These are phyloP conservation scores for Trichocomaceae sp. DNA, from an alignment of 2,329 filamentous ascomycete genomes.

Conservation along the genomic window DNA sequence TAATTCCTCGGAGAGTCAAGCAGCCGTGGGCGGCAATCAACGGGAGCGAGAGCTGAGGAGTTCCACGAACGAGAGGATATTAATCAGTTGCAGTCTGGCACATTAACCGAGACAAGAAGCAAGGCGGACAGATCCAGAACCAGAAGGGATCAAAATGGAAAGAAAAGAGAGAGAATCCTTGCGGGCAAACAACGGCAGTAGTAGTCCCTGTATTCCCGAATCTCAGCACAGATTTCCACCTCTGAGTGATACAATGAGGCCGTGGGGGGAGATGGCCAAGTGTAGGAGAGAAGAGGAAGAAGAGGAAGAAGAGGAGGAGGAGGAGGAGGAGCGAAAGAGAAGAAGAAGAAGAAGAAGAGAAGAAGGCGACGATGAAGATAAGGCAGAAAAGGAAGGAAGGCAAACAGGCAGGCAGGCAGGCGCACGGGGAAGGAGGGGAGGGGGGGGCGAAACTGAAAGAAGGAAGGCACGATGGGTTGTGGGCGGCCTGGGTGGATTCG, in stretches of 20 bases:
- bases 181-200: neutral
- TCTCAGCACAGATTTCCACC: neutral
- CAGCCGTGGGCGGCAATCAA: neutral
- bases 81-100: conserved; percentile 11
- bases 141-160: neutral
- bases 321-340: conserved; percentile 17
- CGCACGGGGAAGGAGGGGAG: conserved; percentile 20
- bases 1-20: neutral
- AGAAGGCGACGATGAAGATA: conserved; percentile 24
- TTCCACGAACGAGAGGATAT: neutral
- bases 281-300: conserved; percentile 18
- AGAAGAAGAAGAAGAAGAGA: conserved; percentile 25
- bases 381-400: conserved; percentile 22
- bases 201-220: neutral
- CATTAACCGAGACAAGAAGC: conserved; percentile 14
- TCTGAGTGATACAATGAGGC: neutral
- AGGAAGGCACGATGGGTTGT: conserved; percentile 25
- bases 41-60: neutral
- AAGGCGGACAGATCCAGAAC: conserved; percentile 3
- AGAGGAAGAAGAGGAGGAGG: conserved; percentile 24
- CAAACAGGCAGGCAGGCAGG: conserved; percentile 18
- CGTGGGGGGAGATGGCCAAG: conserved; percentile 9
- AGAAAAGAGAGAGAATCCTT: conserved; percentile 3
- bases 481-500: conserved; percentile 15
- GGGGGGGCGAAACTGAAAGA: conserved; percentile 21